Conservation (phyloP, 805 yeast species). For the Danielia oregonensis region DNA sequence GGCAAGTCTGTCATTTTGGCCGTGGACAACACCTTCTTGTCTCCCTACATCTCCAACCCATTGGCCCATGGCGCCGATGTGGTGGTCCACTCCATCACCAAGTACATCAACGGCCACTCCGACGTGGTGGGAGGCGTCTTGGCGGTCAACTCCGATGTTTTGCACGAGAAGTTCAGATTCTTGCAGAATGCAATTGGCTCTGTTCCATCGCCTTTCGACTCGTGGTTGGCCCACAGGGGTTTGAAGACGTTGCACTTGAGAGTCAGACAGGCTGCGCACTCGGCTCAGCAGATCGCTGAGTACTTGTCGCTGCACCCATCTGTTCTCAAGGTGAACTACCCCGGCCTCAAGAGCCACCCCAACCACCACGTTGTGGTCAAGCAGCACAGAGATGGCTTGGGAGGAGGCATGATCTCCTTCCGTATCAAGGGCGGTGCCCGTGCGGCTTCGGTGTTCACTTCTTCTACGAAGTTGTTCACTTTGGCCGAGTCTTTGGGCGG, state of each 20-base stretch:
- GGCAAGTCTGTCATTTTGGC: conserved; percentile 57
- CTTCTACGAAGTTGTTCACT: conserved; percentile 71
- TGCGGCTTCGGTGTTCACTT: conserved; percentile 71
- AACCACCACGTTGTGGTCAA: conserved; percentile 58
- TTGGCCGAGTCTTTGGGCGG: conserved; percentile 92
- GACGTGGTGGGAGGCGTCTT: conserved; percentile 87
- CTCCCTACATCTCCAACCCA: conserved; percentile 86
- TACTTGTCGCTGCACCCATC: conserved; percentile 47
- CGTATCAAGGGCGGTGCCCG: conserved; percentile 79
- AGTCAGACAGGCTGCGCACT: conserved; percentile 61
- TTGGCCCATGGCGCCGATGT: conserved; percentile 79
- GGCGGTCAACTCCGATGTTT: conserved; percentile 58
- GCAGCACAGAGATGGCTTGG: conserved; percentile 81
- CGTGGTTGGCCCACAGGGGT: conserved; percentile 92
- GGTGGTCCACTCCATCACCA: conserved; percentile 85
- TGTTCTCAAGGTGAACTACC: conserved; percentile 74
- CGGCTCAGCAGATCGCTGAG: conserved; percentile 70
- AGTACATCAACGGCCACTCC: conserved; percentile 88
- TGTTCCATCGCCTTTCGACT: conserved; percentile 84
- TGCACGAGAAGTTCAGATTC: conserved; percentile 65
- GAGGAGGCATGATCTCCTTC: conserved; percentile 91
- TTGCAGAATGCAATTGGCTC: conserved; percentile 88
- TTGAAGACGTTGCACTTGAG: conserved; percentile 82
- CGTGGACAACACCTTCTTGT: conserved; percentile 85
- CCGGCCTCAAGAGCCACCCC: conserved; percentile 68